A percentile compares a stretch with the other conserved stretches of the same genome.
phyloP scores from a whole-genome alignment of 768 basidiomycete genomes.

The Xerocomellus chrysenteron region DNA sequence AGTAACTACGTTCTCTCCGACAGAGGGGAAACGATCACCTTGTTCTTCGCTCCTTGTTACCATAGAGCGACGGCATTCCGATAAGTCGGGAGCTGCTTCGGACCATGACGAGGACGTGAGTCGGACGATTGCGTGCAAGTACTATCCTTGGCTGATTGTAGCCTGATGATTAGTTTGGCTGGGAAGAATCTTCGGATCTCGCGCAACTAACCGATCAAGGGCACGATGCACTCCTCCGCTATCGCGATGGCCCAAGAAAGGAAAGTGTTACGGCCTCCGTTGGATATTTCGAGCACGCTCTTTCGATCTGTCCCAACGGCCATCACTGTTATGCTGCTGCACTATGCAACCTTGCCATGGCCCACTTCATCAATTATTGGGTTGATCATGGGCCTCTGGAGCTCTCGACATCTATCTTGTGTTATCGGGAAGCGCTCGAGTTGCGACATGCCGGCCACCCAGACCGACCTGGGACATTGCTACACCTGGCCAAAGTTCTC shows the following conservation, averaged over 20 bases:
- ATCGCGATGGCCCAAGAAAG: background rate
- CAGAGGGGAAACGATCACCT: background rate
- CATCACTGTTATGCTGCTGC: background rate
- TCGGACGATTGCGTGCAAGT: background rate
- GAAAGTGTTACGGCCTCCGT: background rate
- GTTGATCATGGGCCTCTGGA: background rate
- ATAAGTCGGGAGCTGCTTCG: background rate
- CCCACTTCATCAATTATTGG: background rate
- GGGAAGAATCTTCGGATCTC: background rate
- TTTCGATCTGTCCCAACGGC: background rate
- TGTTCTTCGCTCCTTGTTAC: background rate
- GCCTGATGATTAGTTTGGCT: background rate
- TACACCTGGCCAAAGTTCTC: slow-evolving; percentile 1
- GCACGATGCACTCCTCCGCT: background rate
- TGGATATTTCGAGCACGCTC: slow-evolving; percentile 4
- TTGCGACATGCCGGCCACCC: slow-evolving; percentile 1
- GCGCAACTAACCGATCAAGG: slow-evolving; percentile 1
- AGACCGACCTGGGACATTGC: slow-evolving; percentile 6
- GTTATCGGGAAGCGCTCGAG: slow-evolving; percentile 10
- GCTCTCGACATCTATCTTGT: background rate
- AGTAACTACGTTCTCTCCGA: background rate
- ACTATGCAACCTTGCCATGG: slow-evolving; percentile 10
- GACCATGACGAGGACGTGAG: background rate
- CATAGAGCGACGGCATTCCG: too few relatives aligned
- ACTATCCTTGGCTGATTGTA: background rate